phyloP scores from a whole-genome alignment of 2,329 filamentous ascomycete species.

The Davidsoniella eucalypti region DNA sequence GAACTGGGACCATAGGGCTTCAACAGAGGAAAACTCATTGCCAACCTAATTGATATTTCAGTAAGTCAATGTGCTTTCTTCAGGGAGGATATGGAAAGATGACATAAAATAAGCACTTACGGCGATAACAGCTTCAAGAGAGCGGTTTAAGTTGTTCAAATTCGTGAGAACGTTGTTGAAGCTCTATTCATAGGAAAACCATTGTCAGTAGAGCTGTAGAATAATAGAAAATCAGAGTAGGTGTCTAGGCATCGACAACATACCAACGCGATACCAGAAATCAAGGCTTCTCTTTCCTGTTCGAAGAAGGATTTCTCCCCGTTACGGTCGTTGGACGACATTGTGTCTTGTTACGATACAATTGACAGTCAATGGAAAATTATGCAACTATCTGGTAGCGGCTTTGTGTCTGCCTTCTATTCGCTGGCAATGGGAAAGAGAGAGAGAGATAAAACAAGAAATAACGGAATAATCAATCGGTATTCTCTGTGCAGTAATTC shows the following conservation, averaged over 20 bases:
- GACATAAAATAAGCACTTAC: conserved; percentile 31
- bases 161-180: conserved; percentile 89
- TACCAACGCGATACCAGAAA: conserved; percentile 59
- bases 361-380: no score
- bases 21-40: conserved; percentile 93
- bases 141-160: conserved; percentile 88
- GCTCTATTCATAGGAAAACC: conserved; percentile 26
- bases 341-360: not conserved
- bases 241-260: conserved; percentile 13
- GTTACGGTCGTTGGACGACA: not conserved
- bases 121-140: conserved; percentile 76
- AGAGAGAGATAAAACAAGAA: not conserved
- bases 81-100: not conserved
- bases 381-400: no score
- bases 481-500: no score
- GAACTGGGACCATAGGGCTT: conserved; percentile 93
- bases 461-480: not conserved
- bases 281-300: conserved; percentile 54
- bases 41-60: conserved; percentile 43
- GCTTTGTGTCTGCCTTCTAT: no score
- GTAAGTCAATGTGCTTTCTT: not conserved
- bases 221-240: not conserved
- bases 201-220: not conserved
- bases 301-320: conserved; percentile 52
- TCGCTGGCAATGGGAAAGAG: not conserved